phyloP scores from a whole-genome alignment of 352 stramenopile species.

The Phytophthora macrochlamydospora region DNA sequence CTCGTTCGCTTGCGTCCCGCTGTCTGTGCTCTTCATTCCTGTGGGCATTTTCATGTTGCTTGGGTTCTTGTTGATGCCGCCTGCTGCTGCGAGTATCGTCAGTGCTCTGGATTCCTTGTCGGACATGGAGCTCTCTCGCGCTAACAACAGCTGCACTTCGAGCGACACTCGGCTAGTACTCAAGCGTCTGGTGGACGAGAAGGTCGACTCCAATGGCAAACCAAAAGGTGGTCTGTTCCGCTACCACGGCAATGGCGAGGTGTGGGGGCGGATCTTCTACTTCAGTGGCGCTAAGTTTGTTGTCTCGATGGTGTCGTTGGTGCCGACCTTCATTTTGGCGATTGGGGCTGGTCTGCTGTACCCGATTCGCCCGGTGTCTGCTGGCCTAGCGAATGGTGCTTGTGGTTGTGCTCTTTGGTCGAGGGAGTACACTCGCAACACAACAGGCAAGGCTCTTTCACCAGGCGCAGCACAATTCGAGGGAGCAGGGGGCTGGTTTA shows the following conservation, averaged over 20 bases:
- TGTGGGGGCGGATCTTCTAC: slow-evolving; percentile 78
- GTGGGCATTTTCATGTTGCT: slow-evolving; percentile 62
- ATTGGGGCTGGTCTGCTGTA: slow-evolving; percentile 60
- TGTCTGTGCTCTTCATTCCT: slow-evolving; percentile 65
- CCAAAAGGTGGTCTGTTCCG: slow-evolving; percentile 50
- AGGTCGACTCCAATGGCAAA: slow-evolving; percentile 31
- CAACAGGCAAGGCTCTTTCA: slow-evolving; percentile 55
- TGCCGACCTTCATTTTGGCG: slow-evolving; percentile 59
- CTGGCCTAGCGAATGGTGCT: slow-evolving; percentile 40
- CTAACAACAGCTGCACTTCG: slow-evolving; percentile 66
- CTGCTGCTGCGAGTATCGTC: slow-evolving; percentile 55
- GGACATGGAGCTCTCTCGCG: slow-evolving; percentile 76
- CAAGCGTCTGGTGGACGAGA: slow-evolving; percentile 53
- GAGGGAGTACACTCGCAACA: slow-evolving; percentile 69
- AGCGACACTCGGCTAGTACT: slow-evolving; percentile 63
- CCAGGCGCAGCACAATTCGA: slow-evolving; percentile 27
- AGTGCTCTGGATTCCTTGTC: slow-evolving; percentile 66
- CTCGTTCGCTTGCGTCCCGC: slow-evolving; percentile 56
- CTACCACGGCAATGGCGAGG: slow-evolving; percentile 58
- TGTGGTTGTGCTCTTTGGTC: slow-evolving; percentile 63
- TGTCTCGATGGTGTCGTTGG: slow-evolving; percentile 59
- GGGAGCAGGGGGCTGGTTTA: slow-evolving; percentile 45
- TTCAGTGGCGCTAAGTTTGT: slow-evolving; percentile 69
- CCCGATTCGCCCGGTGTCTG: slow-evolving; percentile 58
- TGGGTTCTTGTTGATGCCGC: slow-evolving; percentile 62